Evolutionary conservation across 441 rosid genomes (phyloP).

Genomic region (Populus hybrid): DNA sequence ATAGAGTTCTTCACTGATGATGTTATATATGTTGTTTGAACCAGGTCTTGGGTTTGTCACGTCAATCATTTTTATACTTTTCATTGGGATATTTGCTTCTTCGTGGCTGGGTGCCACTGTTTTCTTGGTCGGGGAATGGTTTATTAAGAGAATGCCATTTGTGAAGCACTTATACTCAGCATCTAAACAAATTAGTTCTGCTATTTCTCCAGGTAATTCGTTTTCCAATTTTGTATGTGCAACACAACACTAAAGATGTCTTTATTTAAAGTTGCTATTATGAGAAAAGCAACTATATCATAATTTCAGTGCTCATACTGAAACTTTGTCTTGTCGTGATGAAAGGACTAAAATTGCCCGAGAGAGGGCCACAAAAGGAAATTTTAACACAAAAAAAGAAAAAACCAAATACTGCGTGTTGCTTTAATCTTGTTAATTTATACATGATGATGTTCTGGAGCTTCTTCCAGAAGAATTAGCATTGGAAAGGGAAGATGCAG

Average conservation of each 20-base stretch:
- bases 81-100: constrained; percentile 93
- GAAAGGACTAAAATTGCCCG: background rate
- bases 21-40: constrained; percentile 12
- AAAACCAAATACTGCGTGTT: background rate
- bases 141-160: constrained; percentile 92
- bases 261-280: background rate
- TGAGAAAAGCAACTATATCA: background rate
- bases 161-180: constrained; percentile 88
- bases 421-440: background rate
- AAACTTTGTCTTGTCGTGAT: background rate
- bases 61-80: constrained; percentile 78
- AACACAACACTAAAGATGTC: background rate
- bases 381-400: background rate
- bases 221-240: background rate
- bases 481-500: background rate
- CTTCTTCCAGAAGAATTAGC: background rate
- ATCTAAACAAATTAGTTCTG: constrained; percentile 94
- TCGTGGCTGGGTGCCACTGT: constrained; percentile 97
- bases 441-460: background rate
- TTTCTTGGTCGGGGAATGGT: constrained; percentile 88
- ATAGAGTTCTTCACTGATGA: background rate
- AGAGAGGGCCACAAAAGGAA: background rate
- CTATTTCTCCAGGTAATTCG: constrained; percentile 79
- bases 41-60: constrained; percentile 94
- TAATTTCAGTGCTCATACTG: background rate